Conservation (phyloP, 768 basidiomycete species). For the Goffeauzyma gilvescens region DNA sequence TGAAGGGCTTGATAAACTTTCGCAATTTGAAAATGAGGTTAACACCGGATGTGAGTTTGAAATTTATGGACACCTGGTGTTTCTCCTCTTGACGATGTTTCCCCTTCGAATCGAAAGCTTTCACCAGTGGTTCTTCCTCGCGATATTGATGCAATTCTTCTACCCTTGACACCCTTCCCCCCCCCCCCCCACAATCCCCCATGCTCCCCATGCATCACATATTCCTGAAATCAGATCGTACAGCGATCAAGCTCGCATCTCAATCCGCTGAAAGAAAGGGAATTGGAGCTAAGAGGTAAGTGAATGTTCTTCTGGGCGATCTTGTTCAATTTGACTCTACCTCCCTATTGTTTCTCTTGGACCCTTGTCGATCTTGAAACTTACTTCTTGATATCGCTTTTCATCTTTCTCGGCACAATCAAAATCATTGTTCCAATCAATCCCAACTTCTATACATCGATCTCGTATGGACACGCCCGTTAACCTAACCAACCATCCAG, state of each 20-base stretch:
- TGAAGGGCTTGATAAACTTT: too few relatives aligned
- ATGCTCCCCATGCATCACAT: neutral
- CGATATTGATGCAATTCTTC: neutral
- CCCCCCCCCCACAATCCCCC: neutral
- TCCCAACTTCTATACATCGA: neutral
- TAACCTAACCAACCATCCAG: constrained; percentile 14
- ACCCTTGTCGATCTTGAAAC: neutral
- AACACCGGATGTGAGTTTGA: constrained; percentile 28
- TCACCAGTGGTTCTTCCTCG: too few relatives aligned
- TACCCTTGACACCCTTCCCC: neutral
- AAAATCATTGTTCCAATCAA: constrained; percentile 2
- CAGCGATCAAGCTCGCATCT: constrained; percentile 20
- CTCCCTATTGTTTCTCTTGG: neutral
- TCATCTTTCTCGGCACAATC: neutral
- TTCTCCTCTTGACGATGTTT: constrained; percentile 1
- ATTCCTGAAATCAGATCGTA: neutral
- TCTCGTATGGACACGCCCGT: neutral
- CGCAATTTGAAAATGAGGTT: constrained; percentile 31
- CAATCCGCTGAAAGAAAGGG: constrained; percentile 31
- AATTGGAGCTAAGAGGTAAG: constrained; percentile 31
- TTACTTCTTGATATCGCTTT: neutral
- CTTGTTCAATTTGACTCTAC: too few relatives aligned
- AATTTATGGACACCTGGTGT: neutral
- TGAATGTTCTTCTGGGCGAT: neutral
- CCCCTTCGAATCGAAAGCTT: constrained; percentile 7